Evolutionary conservation across 768 basidiomycete species (phyloP).

Genomic region (Lactifluus hygrophoroides): DNA sequence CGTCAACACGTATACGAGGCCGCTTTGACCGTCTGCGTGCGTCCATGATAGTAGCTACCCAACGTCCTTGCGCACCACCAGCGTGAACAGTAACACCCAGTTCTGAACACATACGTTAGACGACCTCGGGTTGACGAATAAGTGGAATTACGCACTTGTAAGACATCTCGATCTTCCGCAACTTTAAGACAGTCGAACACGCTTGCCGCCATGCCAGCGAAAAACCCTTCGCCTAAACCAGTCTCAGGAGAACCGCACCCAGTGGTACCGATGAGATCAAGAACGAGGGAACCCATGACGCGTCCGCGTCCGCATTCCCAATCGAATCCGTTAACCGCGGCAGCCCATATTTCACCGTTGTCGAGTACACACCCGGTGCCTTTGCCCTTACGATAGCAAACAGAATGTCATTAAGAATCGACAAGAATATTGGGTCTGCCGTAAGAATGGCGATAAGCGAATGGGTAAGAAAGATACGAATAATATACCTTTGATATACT

Average conservation of each 20-base stretch:
- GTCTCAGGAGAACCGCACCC: slow-evolving; percentile 53
- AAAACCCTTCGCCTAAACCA: slow-evolving; percentile 74
- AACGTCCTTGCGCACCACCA: slow-evolving; percentile 81
- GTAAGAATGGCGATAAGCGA: neutral
- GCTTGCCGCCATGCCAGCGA: slow-evolving; percentile 61
- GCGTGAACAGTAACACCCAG: slow-evolving; percentile 72
- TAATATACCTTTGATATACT: slow-evolving; percentile 69
- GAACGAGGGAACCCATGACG: slow-evolving; percentile 66
- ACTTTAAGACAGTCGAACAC: slow-evolving; percentile 60
- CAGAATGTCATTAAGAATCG: slow-evolving; percentile 9
- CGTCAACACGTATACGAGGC: slow-evolving; percentile 65
- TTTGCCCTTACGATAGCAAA: slow-evolving; percentile 70
- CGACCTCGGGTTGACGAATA: neutral
- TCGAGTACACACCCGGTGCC: slow-evolving; percentile 53
- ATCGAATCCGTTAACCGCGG: slow-evolving; percentile 67
- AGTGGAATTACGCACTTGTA: slow-evolving; percentile 45
- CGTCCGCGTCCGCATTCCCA: slow-evolving; percentile 43
- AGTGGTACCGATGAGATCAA: slow-evolving; percentile 73
- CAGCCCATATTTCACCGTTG: slow-evolving; percentile 63
- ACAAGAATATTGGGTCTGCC: slow-evolving; percentile 72
- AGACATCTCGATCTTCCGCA: slow-evolving; percentile 80
- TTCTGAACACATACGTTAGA: slow-evolving; percentile 34
- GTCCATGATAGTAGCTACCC: slow-evolving; percentile 73
- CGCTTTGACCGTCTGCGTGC: slow-evolving; percentile 56
- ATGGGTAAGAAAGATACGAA: neutral